Percentiles rank a stretch among this genome's conserved stretches.
These are phyloP conservation scores for Trichosporon ovoides DNA, from an alignment of 1,284 basidiomycete genomes.

Conservation along the genomic window DNA sequence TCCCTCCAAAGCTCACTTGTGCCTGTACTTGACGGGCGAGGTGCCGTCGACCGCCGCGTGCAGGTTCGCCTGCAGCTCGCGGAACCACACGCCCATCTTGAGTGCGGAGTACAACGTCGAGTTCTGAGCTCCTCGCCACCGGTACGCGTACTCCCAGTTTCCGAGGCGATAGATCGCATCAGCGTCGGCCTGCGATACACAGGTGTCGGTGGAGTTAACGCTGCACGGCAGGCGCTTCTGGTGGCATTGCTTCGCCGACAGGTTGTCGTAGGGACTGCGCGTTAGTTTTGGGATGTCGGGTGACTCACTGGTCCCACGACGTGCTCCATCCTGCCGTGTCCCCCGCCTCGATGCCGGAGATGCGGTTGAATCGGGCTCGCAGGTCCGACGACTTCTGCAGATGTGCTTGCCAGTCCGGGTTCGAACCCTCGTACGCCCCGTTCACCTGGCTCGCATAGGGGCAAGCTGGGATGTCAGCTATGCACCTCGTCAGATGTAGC, in stretches of 20 bases:
- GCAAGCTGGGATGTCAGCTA: conserved; percentile 14
- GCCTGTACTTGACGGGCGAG: conserved; percentile 26
- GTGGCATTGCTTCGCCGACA: conserved; percentile 42
- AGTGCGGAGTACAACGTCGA: conserved; percentile 30
- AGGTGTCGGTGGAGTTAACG: conserved; percentile 27
- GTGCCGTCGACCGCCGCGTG: conserved; percentile 20
- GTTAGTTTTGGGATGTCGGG: neutral
- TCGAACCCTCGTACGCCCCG: conserved; percentile 15
- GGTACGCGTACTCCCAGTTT: conserved; percentile 38
- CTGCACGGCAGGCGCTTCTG: conserved; percentile 32
- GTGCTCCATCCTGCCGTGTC: conserved; percentile 33
- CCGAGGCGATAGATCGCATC: conserved; percentile 38
- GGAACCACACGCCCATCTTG: conserved; percentile 35
- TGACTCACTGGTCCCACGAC: conserved; percentile 38
- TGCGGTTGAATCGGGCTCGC: conserved; percentile 27
- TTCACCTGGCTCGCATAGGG: conserved; percentile 15
- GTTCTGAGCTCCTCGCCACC: conserved; percentile 27
- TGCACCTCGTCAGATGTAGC: no score
- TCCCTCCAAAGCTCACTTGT: conserved; percentile 31
- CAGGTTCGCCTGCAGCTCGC: conserved; percentile 31
- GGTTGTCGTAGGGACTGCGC: conserved; percentile 36
- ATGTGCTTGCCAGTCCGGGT: conserved; percentile 27
- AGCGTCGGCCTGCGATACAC: conserved; percentile 31
- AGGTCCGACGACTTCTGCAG: conserved; percentile 23
- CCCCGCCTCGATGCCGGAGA: conserved; percentile 27